Conservation (phyloP, 192 early-diverging fungal species). For the Coemansia asiatica region DNA sequence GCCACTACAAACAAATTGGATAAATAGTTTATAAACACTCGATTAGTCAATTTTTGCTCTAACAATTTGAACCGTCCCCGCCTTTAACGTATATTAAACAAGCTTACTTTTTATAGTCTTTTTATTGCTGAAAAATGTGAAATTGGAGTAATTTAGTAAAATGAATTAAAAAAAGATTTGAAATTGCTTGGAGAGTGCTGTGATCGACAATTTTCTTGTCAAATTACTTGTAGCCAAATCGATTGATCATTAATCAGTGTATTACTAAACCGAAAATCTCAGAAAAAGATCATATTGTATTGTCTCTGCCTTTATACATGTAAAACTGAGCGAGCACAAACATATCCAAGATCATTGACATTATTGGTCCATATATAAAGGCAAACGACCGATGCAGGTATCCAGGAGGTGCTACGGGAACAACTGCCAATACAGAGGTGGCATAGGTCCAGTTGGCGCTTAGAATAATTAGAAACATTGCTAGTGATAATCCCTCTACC, state of each 20-base stretch:
- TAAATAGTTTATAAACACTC: background rate
- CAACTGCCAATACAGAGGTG: slow-evolving; percentile 47
- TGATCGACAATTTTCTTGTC: no score
- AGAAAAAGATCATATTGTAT: no score
- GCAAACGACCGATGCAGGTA: slow-evolving; percentile 14
- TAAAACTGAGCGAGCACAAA: slow-evolving; percentile 21
- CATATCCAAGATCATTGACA: slow-evolving; percentile 20
- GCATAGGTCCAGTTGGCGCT: slow-evolving; percentile 68
- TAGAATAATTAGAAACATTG: slow-evolving; percentile 67
- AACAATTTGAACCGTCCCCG: no score
- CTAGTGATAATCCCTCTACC: slow-evolving; percentile 69
- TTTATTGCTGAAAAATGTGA: no score
- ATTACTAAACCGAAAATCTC: no score
- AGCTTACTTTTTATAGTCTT: no score
- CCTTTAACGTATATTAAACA: no score
- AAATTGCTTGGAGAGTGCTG: no score
- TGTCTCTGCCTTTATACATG: background rate
- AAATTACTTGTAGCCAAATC: no score
- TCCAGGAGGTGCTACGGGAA: slow-evolving; percentile 14
- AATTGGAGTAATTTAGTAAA: no score
- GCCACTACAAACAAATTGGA: slow-evolving; percentile 71
- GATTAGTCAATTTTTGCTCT: background rate
- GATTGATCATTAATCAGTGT: no score
- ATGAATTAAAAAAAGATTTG: no score
- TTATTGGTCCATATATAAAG: slow-evolving; percentile 29